Evolutionary conservation across 2,329 filamentous ascomycete genomes (phyloP).

Genomic region (Phialocephala sp.): DNA sequence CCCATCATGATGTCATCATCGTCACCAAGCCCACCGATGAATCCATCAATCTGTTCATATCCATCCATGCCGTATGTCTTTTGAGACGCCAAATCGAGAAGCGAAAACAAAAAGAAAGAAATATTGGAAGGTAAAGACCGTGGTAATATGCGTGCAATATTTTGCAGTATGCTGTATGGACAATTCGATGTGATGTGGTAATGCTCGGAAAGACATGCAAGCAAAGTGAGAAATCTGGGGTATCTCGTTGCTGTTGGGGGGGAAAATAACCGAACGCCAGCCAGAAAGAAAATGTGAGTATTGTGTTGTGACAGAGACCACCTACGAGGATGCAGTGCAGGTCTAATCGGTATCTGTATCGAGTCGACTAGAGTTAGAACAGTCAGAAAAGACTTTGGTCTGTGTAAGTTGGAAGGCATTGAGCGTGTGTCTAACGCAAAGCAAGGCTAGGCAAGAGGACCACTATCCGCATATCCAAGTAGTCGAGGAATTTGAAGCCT

Average conservation of each 20-base stretch:
- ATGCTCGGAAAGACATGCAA: not conserved
- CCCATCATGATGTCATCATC: not conserved
- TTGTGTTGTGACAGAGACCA: not conserved
- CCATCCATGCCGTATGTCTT: constrained; percentile 4
- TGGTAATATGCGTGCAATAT: not conserved
- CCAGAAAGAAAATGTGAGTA: not conserved
- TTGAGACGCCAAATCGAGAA: not conserved
- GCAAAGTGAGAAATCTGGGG: not conserved
- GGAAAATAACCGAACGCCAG: not conserved
- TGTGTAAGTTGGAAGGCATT: too few relatives aligned
- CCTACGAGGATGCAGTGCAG: not conserved
- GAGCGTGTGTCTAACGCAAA: too few relatives aligned
- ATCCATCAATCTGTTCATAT: constrained; percentile 11
- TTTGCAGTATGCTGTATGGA: not conserved
- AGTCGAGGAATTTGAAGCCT: too few relatives aligned
- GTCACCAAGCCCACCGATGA: constrained; percentile 6
- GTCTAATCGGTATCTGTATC: not conserved
- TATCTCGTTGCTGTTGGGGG: not conserved
- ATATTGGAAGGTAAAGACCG: not conserved
- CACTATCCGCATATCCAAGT: too few relatives aligned
- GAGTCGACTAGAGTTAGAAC: not conserved
- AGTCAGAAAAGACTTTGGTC: too few relatives aligned
- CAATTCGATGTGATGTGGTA: not conserved
- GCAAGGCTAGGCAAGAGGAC: too few relatives aligned
- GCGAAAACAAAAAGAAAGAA: constrained; percentile 9